Evolutionary conservation across 1,284 basidiomycete genomes (phyloP), one percentile per base, ranked within the genome.

Genomic region (Dichomitus squalens): DNA sequence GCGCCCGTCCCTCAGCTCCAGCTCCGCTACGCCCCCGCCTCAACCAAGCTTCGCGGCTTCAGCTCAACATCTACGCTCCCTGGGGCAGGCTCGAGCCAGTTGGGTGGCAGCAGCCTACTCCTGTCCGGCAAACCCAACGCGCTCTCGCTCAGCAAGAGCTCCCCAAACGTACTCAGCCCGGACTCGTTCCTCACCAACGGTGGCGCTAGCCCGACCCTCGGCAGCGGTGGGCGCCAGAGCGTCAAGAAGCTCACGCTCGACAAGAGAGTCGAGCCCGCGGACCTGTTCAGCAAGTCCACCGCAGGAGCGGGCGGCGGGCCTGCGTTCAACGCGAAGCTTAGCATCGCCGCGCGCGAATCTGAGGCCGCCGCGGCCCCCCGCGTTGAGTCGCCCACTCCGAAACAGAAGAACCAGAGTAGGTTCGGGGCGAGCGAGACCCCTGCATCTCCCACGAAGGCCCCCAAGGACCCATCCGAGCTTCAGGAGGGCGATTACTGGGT

Each of bases 211-310:
- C 74, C 95, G 69, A 77, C 87, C 67, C 70, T 90, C 48, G 79
- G 90, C 65, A 86, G 84, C 58, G 85, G 86, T n/a, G 75, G 76
- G 21, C 83, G 90, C 38, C 86, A 90, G 56, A 97, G 93, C 70
- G 93, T 98, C 60, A 99, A 98, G 81, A 96, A 97, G 72, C 84
- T 99, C 53, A 89, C 96, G 38, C 75, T 98, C 55, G 91, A 95
- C 69, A 92, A 88, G 72, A 90, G 86, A 68, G 78, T 90, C 16
- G 88, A 90, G 54, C 79, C 88, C 14, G 75, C 81, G n/a, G 86
- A 91, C 59, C 65, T 90, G 51, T 88, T 90, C 64, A 78, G 75
- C 63, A 84, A 83, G 70, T 80, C 83, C 3, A 73, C 74, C 38
- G 44, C 44, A 25, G 41, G 14, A 7, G 41, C 1, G 7, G 68